phyloP scores from a whole-genome alignment of 495 filamentous ascomycete species.

The Penicillium antarcticum region DNA sequence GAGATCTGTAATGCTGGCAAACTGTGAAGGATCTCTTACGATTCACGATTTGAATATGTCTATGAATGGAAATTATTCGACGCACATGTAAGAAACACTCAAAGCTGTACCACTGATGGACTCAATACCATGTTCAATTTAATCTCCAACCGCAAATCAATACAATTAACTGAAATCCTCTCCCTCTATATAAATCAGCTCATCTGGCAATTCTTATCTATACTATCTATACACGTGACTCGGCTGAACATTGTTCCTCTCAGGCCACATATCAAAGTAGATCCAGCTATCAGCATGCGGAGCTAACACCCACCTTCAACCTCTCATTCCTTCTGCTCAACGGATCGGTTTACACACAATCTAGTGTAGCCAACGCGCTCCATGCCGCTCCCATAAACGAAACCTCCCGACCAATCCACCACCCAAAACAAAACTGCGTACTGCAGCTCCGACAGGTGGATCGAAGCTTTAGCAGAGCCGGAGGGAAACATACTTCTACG shows the following conservation, averaged over 20 bases:
- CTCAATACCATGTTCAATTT: neutral
- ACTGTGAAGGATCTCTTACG: too few relatives aligned
- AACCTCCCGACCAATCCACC: neutral
- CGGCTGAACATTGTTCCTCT: conserved; percentile 18
- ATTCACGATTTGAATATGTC: too few relatives aligned
- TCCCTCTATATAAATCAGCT: neutral
- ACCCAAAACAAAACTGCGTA: neutral
- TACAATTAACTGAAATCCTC: neutral
- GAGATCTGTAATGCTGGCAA: too few relatives aligned
- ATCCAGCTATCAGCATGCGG: neutral
- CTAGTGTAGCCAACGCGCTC: neutral
- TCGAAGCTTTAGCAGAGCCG: neutral
- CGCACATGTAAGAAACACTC: neutral
- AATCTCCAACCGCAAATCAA: neutral
- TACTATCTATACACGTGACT: conserved; percentile 13
- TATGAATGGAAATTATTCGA: neutral
- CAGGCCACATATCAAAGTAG: conserved; percentile 9
- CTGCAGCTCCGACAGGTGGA: neutral
- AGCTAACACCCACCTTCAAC: neutral
- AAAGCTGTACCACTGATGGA: neutral
- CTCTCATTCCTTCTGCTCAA: neutral
- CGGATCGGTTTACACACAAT: neutral
- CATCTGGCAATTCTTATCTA: neutral
- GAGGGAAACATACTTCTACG: conserved; percentile 4
- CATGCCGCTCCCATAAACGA: neutral